Evolutionary conservation across 1,284 basidiomycete genomes (phyloP), one percentile per base, ranked within the genome.

Genomic region (Pseudozyma thailandica): DNA sequence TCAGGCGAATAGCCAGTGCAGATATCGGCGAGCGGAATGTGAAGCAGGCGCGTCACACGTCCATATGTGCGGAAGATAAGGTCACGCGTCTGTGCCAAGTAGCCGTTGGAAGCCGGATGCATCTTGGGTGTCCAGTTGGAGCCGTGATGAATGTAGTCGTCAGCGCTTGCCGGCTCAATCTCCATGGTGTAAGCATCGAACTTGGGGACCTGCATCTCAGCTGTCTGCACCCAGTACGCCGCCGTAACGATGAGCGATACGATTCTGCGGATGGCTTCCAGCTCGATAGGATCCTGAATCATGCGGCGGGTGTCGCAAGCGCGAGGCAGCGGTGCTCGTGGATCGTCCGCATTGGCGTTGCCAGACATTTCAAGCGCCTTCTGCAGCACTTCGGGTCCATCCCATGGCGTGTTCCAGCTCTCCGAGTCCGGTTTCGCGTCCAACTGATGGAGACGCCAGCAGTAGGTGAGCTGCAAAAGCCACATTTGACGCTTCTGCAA

Each of bases 141-240:
- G n/a, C 60, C 63, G n/a, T 59, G 54, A 43, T 77, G 75, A 31
- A 77, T 77, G 28, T 44, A 61, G 35, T 77, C 65, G 46, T 77
- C 75, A 18, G 54, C 55, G 25, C 37, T 50, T 15, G 62, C 57
- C 0, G 56, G 63, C n/a, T 72, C 65, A 18, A 75, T 42, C 38
- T 69, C 59, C 47, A 73, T 65, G 12, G 50, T 60, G 30, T 65
- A 69, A 35, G 75, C 25, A 42, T 75, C 66, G 18, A 77, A 75
- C 10, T 60, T 56, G 46, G 71, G 71, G 42, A 66, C 56, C 45
- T 69, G 65, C 65, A 73, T 44, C 41, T 69, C 71, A 15, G 61
- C 51, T 13, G 71, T 69, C 49, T 69, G 65, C 28, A 73, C 54
- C 71, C 71, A 73, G 57, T 64, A 73, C 2, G 65, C 64, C 9